Conservation (phyloP, 495 filamentous ascomycete genomes). For the Podospora sp. region DNA sequence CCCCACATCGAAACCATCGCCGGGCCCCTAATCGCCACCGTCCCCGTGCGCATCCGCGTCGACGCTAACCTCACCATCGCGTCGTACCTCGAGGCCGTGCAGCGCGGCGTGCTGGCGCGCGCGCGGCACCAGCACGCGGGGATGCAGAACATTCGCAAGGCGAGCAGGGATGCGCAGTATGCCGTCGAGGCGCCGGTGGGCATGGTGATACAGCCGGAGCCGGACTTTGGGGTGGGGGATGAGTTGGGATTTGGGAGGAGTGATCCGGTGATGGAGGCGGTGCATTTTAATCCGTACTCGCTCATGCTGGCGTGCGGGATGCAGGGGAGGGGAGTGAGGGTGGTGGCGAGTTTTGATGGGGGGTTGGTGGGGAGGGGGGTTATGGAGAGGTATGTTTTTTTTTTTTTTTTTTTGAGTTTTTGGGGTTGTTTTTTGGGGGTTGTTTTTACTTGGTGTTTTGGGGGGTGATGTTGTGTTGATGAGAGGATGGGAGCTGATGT, state of each 20-base stretch:
- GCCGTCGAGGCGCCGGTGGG: conserved; percentile 62
- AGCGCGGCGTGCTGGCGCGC: conserved; percentile 48
- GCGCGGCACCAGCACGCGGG: conserved; percentile 69
- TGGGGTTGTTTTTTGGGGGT: too few species aligned
- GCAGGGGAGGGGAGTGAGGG: conserved; percentile 16
- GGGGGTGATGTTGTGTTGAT: too few species aligned
- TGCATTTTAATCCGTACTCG: conserved; percentile 28
- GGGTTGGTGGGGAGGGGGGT: not conserved
- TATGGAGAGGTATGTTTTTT: too few species aligned
- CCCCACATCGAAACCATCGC: conserved; percentile 49
- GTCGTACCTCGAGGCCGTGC: conserved; percentile 27
- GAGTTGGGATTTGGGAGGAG: conserved; percentile 42
- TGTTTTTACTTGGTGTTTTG: too few species aligned
- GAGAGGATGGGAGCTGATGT: too few species aligned
- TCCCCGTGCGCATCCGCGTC: conserved; percentile 52
- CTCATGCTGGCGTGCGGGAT: conserved; percentile 27
- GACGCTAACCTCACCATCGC: conserved; percentile 14
- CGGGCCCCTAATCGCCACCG: conserved; percentile 60
- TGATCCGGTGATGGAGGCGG: conserved; percentile 21
- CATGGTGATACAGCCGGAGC: conserved; percentile 50
- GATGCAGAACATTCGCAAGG: conserved; percentile 66
- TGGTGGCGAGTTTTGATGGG: conserved; percentile 27
- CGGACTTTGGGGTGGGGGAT: conserved; percentile 32
- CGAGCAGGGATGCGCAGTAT: conserved; percentile 62
- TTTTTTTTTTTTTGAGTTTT: too few species aligned